Percentiles rank a stretch among this genome's conserved stretches.
Conservation (phyloP, 176 grass and related monocot genomes). For the barley (Hordeum vulgare) region DNA sequence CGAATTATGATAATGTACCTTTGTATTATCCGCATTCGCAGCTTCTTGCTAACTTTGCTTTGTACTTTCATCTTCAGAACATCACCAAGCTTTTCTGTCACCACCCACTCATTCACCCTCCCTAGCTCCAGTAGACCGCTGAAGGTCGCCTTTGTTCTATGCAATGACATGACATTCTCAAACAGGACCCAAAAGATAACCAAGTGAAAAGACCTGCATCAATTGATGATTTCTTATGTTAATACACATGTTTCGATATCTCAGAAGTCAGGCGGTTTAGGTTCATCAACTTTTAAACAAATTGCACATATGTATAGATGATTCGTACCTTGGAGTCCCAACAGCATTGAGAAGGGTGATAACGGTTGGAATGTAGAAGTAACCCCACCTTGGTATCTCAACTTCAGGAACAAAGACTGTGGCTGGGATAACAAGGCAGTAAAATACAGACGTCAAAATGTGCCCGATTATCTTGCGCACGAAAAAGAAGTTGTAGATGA, state of each 20-base stretch:
- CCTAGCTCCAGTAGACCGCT: slow-evolving; percentile 64
- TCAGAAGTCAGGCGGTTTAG: not conserved
- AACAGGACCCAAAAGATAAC: slow-evolving; percentile 79
- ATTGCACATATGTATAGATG: not conserved
- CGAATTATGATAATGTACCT: slow-evolving; percentile 25
- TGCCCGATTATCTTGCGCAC: slow-evolving; percentile 75
- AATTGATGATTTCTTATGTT: slow-evolving; percentile 5
- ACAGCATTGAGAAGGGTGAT: slow-evolving; percentile 70
- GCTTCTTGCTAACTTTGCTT: slow-evolving; percentile 43
- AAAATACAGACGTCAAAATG: slow-evolving; percentile 75
- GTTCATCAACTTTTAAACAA: not conserved
- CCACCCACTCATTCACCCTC: slow-evolving; percentile 81
- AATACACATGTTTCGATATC: not conserved
- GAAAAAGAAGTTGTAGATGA: slow-evolving; percentile 80
- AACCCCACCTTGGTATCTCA: slow-evolving; percentile 74
- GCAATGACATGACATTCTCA: slow-evolving; percentile 90
- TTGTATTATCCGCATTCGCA: slow-evolving; percentile 36
- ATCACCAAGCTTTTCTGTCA: slow-evolving; percentile 77
- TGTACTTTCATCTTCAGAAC: slow-evolving; percentile 41
- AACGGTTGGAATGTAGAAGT: slow-evolving; percentile 56
- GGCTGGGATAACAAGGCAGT: slow-evolving; percentile 69
- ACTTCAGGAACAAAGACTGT: slow-evolving; percentile 68
- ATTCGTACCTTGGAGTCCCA: slow-evolving; percentile 56
- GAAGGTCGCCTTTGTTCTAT: slow-evolving; percentile 79
- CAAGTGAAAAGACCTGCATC: slow-evolving; percentile 63